These are phyloP conservation scores for Fusarium foetens DNA, from an alignment of 2,329 filamentous ascomycete species.

Conservation along the genomic window DNA sequence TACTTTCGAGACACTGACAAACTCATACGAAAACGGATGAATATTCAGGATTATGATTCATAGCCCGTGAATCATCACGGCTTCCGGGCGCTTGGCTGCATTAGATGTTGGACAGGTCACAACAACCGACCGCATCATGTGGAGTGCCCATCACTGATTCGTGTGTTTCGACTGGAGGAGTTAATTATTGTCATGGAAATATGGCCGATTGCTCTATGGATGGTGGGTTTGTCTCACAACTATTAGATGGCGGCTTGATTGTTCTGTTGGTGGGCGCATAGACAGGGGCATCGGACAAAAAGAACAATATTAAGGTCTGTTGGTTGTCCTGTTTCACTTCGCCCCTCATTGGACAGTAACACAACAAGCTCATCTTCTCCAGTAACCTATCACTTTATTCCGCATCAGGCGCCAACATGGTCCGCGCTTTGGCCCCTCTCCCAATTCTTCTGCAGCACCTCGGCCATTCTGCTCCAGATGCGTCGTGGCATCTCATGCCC, in stretches of 20 bases:
- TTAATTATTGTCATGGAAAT: background rate
- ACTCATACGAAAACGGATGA: too few species aligned
- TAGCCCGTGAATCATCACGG: background rate
- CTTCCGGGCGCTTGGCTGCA: too few species aligned
- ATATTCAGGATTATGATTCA: background rate
- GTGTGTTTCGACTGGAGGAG: background rate
- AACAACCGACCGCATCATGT: background rate
- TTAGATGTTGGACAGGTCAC: background rate
- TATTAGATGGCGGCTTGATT: background rate
- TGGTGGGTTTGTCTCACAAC: background rate
- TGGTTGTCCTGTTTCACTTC: background rate
- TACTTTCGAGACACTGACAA: background rate
- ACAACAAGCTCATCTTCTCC: background rate
- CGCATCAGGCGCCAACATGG: background rate
- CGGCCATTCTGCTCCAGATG: constrained; percentile 16
- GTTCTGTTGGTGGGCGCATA: background rate
- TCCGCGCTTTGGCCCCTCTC: background rate
- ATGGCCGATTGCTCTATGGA: background rate
- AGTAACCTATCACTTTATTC: background rate
- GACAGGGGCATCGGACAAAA: background rate
- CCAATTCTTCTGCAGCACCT: constrained; percentile 12
- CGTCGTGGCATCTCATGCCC: constrained; percentile 36
- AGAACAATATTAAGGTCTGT: background rate
- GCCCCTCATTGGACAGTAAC: background rate
- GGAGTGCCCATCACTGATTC: background rate